phyloP scores from a whole-genome alignment of 768 basidiomycete species.

The Clathrus columnatus region DNA sequence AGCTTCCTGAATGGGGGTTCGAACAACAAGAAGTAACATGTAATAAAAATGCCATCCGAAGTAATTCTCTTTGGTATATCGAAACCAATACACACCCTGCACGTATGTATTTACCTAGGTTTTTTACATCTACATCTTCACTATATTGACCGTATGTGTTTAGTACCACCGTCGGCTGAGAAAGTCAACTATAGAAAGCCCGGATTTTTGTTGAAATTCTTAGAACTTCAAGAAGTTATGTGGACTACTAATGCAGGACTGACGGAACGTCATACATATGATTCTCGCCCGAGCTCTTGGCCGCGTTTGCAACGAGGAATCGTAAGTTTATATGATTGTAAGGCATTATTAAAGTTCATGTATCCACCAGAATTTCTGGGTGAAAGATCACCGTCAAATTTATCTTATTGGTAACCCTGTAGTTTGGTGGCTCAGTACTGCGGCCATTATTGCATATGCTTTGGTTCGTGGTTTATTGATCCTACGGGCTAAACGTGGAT shows the following conservation, averaged over 20 bases:
- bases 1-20: slow-evolving; percentile 94
- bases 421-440: slow-evolving; percentile 82
- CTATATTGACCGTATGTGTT: too few species aligned
- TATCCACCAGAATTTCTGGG: slow-evolving; percentile 84
- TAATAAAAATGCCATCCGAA: slow-evolving; percentile 89
- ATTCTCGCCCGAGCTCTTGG: slow-evolving; percentile 90
- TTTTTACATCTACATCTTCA: not conserved
- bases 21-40: slow-evolving; percentile 99
- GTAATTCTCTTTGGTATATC: slow-evolving; percentile 89
- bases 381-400: slow-evolving; percentile 90
- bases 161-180: slow-evolving; percentile 61
- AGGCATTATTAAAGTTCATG: slow-evolving; percentile 7
- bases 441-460: slow-evolving; percentile 60
- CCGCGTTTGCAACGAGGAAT: slow-evolving; percentile 88
- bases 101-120: slow-evolving; percentile 36
- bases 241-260: slow-evolving; percentile 95
- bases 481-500: slow-evolving; percentile 85
- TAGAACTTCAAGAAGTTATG: slow-evolving; percentile 89
- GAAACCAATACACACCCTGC: slow-evolving; percentile 76
- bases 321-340: slow-evolving; percentile 39
- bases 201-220: slow-evolving; percentile 84
- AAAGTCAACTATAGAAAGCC: slow-evolving; percentile 91
- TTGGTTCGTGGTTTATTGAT: slow-evolving; percentile 69
- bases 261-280: slow-evolving; percentile 90
- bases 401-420: slow-evolving; percentile 94